These are phyloP conservation scores for Populus hybrid DNA, from an alignment of 441 rosid genomes.

Conservation along the genomic window DNA sequence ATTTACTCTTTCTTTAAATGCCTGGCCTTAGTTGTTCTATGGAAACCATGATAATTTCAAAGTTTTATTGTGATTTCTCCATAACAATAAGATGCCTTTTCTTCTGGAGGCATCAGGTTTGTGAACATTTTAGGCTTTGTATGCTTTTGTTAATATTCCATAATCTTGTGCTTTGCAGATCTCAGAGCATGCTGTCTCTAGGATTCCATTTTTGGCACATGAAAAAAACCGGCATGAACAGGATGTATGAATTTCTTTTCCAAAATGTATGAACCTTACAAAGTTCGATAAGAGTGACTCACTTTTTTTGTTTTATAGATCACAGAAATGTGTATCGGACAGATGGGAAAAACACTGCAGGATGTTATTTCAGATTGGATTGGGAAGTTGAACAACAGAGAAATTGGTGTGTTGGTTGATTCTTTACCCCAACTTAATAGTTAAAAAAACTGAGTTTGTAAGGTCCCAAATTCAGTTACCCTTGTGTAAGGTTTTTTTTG, in stretches of 20 bases:
- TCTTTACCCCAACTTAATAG: background rate
- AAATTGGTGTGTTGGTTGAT: constrained; percentile 54
- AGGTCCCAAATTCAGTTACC: background rate
- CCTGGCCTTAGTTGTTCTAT: background rate
- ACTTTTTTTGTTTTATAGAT: constrained; percentile 41
- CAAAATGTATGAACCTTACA: background rate
- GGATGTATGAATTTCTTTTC: constrained; percentile 47
- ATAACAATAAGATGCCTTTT: background rate
- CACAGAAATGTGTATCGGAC: constrained; percentile 68
- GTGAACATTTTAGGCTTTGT: background rate
- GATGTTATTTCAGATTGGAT: constrained; percentile 71
- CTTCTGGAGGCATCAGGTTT: background rate
- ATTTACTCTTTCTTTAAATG: background rate
- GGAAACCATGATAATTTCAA: background rate
- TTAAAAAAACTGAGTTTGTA: background rate
- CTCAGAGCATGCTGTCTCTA: constrained; percentile 44
- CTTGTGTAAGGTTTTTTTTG: background rate
- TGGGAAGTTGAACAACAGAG: constrained; percentile 55
- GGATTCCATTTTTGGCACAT: constrained; percentile 64
- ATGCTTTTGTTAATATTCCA: background rate
- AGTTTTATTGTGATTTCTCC: background rate
- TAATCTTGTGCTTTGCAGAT: constrained; percentile 41
- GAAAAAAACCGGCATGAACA: constrained; percentile 84
- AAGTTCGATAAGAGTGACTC: constrained; percentile 3
- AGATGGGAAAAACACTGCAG: constrained; percentile 60